Percentiles rank a stretch among this genome's conserved stretches.
phyloP scores from a whole-genome alignment of 2,329 filamentous ascomycete species.

The Epichloe amarillans region DNA sequence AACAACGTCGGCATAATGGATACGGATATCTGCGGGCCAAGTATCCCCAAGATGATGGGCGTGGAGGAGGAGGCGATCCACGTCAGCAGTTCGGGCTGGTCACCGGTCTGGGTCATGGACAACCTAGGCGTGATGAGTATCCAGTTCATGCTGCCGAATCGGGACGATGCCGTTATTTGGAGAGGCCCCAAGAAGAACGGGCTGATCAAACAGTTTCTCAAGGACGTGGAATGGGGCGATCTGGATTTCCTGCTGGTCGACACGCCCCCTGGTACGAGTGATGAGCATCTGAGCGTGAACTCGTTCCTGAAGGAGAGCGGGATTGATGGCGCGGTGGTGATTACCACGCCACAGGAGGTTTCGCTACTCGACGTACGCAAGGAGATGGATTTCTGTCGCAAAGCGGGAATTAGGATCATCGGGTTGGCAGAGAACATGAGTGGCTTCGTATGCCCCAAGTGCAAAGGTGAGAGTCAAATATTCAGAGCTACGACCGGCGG shows the following conservation, averaged over 20 bases:
- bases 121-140: conserved; percentile 95
- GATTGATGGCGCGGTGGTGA: conserved; percentile 83
- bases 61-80: conserved; percentile 91
- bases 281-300: conserved; percentile 92
- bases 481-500: conserved; percentile 88
- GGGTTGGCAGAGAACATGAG: conserved; percentile 97
- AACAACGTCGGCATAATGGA: conserved; percentile 90
- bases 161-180: conserved; percentile 96
- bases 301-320: conserved; percentile 81
- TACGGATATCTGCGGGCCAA: conserved; percentile 92
- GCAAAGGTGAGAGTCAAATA: conserved; percentile 69
- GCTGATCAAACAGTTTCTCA: conserved; percentile 92
- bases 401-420: conserved; percentile 78
- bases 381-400: conserved; percentile 94
- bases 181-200: conserved; percentile 97
- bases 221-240: conserved; percentile 96
- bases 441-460: conserved; percentile 90
- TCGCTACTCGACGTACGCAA: conserved; percentile 85
- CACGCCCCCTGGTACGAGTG: conserved; percentile 92
- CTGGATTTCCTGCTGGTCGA: conserved; percentile 89
- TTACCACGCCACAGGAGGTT: conserved; percentile 93
- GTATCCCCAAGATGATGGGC: conserved; percentile 98
- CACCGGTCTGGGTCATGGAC: conserved; percentile 87
- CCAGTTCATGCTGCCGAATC: conserved; percentile 91
- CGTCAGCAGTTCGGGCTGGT: conserved; percentile 78